Base-by-base conservation (phyloP, 441 rosid species). In the Pelargonium fulgidum region DNA sequence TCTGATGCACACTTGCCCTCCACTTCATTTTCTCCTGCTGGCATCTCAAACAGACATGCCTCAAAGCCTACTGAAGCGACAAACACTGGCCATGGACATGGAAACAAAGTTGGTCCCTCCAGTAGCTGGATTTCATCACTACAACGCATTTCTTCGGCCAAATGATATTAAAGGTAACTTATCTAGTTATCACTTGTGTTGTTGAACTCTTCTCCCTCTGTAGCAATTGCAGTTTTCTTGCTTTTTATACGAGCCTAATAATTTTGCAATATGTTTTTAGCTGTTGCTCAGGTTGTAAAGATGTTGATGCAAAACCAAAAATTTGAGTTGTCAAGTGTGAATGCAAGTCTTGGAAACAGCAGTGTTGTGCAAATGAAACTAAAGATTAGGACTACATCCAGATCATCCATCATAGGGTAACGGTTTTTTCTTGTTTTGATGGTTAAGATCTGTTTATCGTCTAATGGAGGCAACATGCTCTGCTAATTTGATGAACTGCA, bases 51-150 rank as follows among this genome's bases (percentile, higher is more conserved):
- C 77, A 84, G 87, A 75, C 80, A 76, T 76, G 66, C 82, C 22
- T 29, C 79, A 64, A 87, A 84, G 24, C 80, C 87, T 8, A 20
- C 81, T 16, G 91, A 86, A 75, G 72, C 84, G 72, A 81, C 77
- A 45, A 82, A 75, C 72, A 65, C 81, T 76, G 78, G 82, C 70
- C 87, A 81, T 50, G 91, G 81, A 52, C 77, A 73, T 62, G 69
- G 76, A 68, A 78, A 77, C 64, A 84, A 75, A 76, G 73, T 84
- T 48, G 86, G 87, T 47, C 82, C 87, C 68, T 85, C 91, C 26
- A 79, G 80, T 69, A 82, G 88, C 79, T 88, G 89, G 91, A 86
- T 86, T 72, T 84, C 92, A 29, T 84, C 98, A 64, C 82, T 89
- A 80, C 93, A 83, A 69, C 87, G 86, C 62, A 70, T 84, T 76